Evolutionary conservation across 2,329 filamentous ascomycete species (phyloP), one percentile per base, ranked within the genome.

Genomic region (Xylaria sp.): DNA sequence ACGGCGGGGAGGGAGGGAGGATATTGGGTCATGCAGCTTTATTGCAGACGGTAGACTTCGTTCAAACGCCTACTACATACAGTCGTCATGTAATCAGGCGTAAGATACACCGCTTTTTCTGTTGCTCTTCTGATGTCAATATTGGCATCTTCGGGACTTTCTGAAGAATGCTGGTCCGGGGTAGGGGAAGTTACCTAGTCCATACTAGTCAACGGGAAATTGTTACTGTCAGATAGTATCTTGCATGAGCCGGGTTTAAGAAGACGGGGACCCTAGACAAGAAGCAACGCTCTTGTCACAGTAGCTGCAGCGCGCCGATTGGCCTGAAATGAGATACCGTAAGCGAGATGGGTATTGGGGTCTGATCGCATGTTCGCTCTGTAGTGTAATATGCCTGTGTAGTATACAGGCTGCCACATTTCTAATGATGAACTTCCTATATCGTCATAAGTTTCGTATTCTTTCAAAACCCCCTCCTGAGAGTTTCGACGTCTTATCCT

Each of bases 291-390:
- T 69, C 44, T 64, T 60, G 51, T 61, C 60, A 51, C 50, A 53
- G 55, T 44, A 23, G 47, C 42, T 53, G 42, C 32, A 59, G 55
- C 47, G n/a, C 60, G 60, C 68, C 65, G 60, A 70, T 70, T 65
- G 65, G 65, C 57, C 53, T 68, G 53, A 59, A 68, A 62, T 58
- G 42, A 62, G 47, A 63, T 59, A 55, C 64, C 57, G 59, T 60
- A 66, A 64, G 68, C 60, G 68, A 69, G 55, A 63, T 69, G 25
- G 60, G 55, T 47, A 63, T 44, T 61, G 55, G 59, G 59, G 68
- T 58, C 64, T 69, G 63, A 67, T 64, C 64, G 60, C 68, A 59
- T 25, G 29, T 54, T 54, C 16, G 27, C 27, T 29, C 51, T 54
- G 18, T n/a, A 3, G 27, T 32, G 27, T 29, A 51, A 25, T 27